phyloP scores from a whole-genome alignment of 371 early-diverging fungal genomes.

The Zopfochytrium polystomum region DNA sequence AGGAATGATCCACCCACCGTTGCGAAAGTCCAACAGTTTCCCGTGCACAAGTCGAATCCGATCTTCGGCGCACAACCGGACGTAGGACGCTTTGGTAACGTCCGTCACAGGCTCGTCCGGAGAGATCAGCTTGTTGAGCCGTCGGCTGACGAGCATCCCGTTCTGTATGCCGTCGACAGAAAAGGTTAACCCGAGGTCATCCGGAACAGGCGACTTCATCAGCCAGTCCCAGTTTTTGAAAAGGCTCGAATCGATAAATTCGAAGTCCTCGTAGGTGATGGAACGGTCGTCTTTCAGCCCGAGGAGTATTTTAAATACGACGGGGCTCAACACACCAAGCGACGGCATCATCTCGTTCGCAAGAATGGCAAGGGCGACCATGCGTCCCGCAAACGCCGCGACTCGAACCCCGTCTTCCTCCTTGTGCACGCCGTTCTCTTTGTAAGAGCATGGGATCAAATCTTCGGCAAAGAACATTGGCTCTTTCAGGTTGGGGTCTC shows the following conservation, averaged over 20 bases:
- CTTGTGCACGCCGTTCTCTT: no score
- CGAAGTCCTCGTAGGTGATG: slow-evolving; percentile 14
- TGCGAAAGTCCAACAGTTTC: slow-evolving; percentile 20
- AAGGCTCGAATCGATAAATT: slow-evolving; percentile 8
- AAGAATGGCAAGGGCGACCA: slow-evolving; percentile 11
- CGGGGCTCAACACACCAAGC: slow-evolving; percentile 3
- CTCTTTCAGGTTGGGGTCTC: no score
- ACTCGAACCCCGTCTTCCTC: background rate
- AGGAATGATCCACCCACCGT: slow-evolving; percentile 10
- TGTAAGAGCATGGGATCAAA: background rate
- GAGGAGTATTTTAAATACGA: slow-evolving; percentile 5
- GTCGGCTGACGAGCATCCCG: slow-evolving; percentile 9
- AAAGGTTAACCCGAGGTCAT: slow-evolving; percentile 4
- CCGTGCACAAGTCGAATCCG: background rate
- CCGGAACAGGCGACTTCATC: background rate
- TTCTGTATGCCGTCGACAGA: background rate
- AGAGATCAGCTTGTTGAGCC: background rate
- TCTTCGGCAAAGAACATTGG: slow-evolving; percentile 16
- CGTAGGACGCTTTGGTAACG: slow-evolving; percentile 15
- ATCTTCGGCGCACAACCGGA: slow-evolving; percentile 6
- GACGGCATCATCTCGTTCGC: slow-evolving; percentile 15
- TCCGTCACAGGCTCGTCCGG: slow-evolving; percentile 11
- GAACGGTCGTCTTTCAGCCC: background rate
- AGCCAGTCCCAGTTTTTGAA: slow-evolving; percentile 21
- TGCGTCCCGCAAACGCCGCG: slow-evolving; percentile 10